These are phyloP conservation scores for Gentiana straminea DNA, from an alignment of 257 asterid species.

Conservation along the genomic window DNA sequence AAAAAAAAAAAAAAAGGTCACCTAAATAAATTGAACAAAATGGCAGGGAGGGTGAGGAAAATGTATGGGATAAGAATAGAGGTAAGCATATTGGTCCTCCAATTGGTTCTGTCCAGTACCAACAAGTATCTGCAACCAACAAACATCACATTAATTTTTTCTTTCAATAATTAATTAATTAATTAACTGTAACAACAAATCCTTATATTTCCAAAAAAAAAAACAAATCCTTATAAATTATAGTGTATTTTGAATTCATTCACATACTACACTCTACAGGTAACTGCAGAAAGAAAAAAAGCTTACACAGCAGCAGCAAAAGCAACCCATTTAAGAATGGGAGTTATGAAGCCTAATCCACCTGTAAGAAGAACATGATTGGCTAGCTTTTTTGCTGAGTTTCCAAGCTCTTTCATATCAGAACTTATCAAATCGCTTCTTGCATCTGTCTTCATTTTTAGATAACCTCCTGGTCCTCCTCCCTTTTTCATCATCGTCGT, in stretches of 20 bases:
- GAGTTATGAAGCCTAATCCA: slow-evolving; percentile 58
- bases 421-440: slow-evolving; percentile 39
- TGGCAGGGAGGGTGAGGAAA: slow-evolving; percentile 66
- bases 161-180: not conserved
- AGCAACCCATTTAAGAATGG: slow-evolving; percentile 72
- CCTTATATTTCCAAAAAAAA: too few relatives aligned
- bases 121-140: slow-evolving; percentile 53
- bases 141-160: not conserved
- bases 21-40: slow-evolving; percentile 57
- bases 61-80: slow-evolving; percentile 81
- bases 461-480: slow-evolving; percentile 19
- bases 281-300: too few relatives aligned
- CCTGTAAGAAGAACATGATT: slow-evolving; percentile 50
- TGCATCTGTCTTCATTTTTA: slow-evolving; percentile 60
- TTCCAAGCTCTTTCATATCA: slow-evolving; percentile 56
- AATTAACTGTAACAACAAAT: too few relatives aligned
- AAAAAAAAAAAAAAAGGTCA: slow-evolving; percentile 12
- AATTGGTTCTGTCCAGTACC: slow-evolving; percentile 79
- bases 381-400: slow-evolving; percentile 45
- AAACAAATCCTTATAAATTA: too few relatives aligned
- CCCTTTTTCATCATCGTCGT: slow-evolving; percentile 10
- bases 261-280: too few relatives aligned
- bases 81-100: slow-evolving; percentile 87
- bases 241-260: too few relatives aligned
- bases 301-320: slow-evolving; percentile 69